Conservation (phyloP, 257 asterid genomes). For the Nyctanthes arbortristis region DNA sequence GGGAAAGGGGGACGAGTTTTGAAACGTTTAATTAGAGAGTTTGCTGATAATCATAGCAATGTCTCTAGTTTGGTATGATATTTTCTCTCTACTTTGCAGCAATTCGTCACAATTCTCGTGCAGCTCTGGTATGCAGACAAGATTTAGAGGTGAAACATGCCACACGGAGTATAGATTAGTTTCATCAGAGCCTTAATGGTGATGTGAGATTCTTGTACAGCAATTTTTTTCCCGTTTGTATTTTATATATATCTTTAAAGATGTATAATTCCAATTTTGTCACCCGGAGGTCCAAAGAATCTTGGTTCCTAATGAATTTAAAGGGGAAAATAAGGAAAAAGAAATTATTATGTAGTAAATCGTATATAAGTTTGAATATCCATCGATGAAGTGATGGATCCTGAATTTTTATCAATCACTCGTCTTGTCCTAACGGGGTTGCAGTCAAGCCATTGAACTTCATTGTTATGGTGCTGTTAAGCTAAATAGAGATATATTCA, state of each 20-base stretch:
- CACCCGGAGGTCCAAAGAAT: not conserved
- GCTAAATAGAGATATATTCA: too few relatives aligned
- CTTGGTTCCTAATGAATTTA: too few relatives aligned
- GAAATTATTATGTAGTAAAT: too few relatives aligned
- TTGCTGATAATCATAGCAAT: constrained; percentile 80
- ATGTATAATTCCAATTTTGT: not conserved
- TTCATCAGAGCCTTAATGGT: not conserved
- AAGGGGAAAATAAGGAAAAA: too few relatives aligned
- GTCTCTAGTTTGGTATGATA: constrained; percentile 46
- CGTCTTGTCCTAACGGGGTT: too few relatives aligned
- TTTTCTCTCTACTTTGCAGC: not conserved
- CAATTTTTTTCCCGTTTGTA: not conserved
- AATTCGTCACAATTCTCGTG: constrained; percentile 25
- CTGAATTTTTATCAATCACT: too few relatives aligned
- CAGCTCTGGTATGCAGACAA: constrained; percentile 13
- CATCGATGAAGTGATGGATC: too few relatives aligned
- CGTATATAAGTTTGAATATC: too few relatives aligned
- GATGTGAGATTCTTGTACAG: not conserved
- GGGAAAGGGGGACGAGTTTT: constrained; percentile 77
- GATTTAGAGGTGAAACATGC: not conserved
- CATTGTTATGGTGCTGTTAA: too few relatives aligned
- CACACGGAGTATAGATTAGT: not conserved
- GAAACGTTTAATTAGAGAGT: constrained; percentile 77
- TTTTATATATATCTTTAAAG: not conserved
- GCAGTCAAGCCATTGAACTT: too few relatives aligned